phyloP scores from a whole-genome alignment of 306 rosid genomes.

The Erythrophleum fordii region DNA sequence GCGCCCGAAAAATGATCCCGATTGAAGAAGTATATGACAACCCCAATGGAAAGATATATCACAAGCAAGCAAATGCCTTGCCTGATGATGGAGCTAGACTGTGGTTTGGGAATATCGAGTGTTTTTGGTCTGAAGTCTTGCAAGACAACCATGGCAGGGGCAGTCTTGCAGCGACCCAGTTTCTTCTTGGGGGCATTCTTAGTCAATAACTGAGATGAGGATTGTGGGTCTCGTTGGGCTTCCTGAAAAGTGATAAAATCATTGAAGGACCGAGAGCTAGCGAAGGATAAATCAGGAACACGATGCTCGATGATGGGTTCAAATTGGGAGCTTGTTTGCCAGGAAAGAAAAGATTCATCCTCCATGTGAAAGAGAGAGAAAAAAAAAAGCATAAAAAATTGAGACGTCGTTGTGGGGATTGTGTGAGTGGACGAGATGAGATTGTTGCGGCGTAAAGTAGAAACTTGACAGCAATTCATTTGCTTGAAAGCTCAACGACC shows the following conservation, averaged over 20 bases:
- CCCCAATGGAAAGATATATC: slow-evolving; percentile 67
- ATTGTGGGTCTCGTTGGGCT: slow-evolving; percentile 30
- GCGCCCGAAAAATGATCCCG: slow-evolving; percentile 60
- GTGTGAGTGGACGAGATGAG: slow-evolving; percentile 11
- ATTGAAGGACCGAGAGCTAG: slow-evolving; percentile 44
- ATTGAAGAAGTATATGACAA: slow-evolving; percentile 69
- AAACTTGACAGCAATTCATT: background rate
- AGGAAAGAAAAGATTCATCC: slow-evolving; percentile 53
- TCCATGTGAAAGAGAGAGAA: slow-evolving; percentile 48
- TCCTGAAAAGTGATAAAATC: slow-evolving; percentile 40
- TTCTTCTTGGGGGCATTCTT: slow-evolving; percentile 41
- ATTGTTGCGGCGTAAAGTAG: slow-evolving; percentile 7
- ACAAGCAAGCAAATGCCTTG: slow-evolving; percentile 65
- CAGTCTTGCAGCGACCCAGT: slow-evolving; percentile 75
- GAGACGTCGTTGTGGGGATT: background rate
- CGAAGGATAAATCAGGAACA: slow-evolving; percentile 35
- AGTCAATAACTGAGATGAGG: slow-evolving; percentile 22
- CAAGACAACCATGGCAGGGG: slow-evolving; percentile 70
- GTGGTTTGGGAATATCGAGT: slow-evolving; percentile 55
- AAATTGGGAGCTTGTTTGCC: slow-evolving; percentile 46
- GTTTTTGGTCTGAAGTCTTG: slow-evolving; percentile 48
- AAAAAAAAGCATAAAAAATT: background rate
- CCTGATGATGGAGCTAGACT: slow-evolving; percentile 56
- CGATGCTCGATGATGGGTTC: slow-evolving; percentile 31
- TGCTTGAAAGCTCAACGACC: background rate